Base-by-base conservation (phyloP, 192 early-diverging fungal species). In the Pilaira anomala region DNA sequence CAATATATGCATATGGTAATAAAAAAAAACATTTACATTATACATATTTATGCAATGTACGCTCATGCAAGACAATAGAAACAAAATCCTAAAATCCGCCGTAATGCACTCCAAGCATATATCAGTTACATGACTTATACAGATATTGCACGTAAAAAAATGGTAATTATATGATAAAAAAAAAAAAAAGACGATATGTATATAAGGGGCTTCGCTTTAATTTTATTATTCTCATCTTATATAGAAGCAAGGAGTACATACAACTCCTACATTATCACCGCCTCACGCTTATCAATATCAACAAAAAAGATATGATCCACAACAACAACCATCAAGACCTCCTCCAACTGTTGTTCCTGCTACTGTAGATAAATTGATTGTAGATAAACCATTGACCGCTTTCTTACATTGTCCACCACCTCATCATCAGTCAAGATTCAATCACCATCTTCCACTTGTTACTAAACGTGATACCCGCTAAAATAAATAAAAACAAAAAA, bases 81-180 rank as follows among this genome's bases (percentile, higher is more conserved):
- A 25, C 50, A 22, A 22, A 68, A 68, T 26, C 60, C 58, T 14
- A 62, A 44, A 62, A 44, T 61, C 8, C 50, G 60, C 22, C 33
- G 67, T 13, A 62, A 62, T 48, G 60, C 60, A 12, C 33, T 63
- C 0, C 67, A 69, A 54, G 67, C 67, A 4, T 69, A 62, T 60
- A 69, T 69, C 52, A 69, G 67, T 18, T 69, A 69, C 6, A 69
- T 57, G 39, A 69, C 67, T 11, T 69, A 69, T 56, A 42, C 52
- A 3, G 67, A 69, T 48, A 12, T 63, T 3, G 29, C 44, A 22
- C 59, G 60, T 41, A 50, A 48, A 41, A 30, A 18, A 26, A 40
- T 19, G 40, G 63, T 65, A 65, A 48, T n/a, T 4, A 19, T 29
- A 18, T 51, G 8, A 18, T 29, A 8, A n/a, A 60, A 14, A 22